phyloP scores from a whole-genome alignment of 208 protist genomes.

The Acanthamoeba comandoni region DNA sequence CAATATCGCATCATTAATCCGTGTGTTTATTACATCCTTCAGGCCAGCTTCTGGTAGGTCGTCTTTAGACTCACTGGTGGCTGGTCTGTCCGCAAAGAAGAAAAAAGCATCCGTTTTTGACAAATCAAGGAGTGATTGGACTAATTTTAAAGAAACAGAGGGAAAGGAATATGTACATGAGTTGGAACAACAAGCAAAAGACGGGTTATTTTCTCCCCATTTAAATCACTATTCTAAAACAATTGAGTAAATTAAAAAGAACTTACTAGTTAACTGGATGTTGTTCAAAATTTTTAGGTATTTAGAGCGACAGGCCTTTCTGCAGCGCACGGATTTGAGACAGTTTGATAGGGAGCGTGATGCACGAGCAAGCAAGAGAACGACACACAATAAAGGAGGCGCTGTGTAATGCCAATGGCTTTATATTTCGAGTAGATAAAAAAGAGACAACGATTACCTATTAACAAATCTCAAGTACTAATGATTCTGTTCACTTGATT shows the following conservation, averaged over 20 bases:
- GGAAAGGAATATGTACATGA: conserved; percentile 67
- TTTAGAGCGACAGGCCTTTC: conserved; percentile 35
- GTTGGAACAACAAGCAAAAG: conserved; percentile 59
- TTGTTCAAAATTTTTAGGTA: background rate
- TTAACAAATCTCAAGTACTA: no score
- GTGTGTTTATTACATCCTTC: background rate
- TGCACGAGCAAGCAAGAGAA: background rate
- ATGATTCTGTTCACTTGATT: no score
- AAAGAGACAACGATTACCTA: no score
- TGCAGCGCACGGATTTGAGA: conserved; percentile 29
- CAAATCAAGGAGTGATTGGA: conserved; percentile 41
- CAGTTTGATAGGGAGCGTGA: conserved; percentile 57
- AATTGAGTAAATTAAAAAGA: no score
- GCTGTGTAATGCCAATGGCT: no score
- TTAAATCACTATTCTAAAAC: background rate
- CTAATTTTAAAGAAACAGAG: conserved; percentile 60
- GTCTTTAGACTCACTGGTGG: conserved; percentile 34
- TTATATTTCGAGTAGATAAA: no score
- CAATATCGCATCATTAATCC: background rate
- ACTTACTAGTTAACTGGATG: no score
- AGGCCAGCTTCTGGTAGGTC: conserved; percentile 8
- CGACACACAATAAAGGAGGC: no score
- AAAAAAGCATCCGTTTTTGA: conserved; percentile 56
- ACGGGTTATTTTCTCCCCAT: background rate
- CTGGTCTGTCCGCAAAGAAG: conserved; percentile 26